Evolutionary conservation across 768 basidiomycete genomes (phyloP).

Genomic region (Amanita pallidorosea): DNA sequence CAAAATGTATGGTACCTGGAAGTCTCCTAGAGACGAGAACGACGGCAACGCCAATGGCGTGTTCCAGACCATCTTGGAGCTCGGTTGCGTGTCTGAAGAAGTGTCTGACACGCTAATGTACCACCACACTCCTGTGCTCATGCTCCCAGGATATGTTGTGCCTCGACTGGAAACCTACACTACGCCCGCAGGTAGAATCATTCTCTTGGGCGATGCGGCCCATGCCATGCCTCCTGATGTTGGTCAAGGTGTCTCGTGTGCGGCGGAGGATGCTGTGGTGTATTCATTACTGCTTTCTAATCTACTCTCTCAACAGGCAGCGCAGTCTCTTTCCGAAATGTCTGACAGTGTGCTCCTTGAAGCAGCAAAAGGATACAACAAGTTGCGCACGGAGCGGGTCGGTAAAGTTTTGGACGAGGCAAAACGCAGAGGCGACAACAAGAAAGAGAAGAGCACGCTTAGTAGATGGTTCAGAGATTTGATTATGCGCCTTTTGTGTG

Average conservation of each 20-base stretch:
- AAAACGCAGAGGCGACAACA: slow-evolving; percentile 18
- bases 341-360: background rate
- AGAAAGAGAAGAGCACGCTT: slow-evolving; percentile 19
- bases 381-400: slow-evolving; percentile 22
- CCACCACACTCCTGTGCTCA: slow-evolving; percentile 14
- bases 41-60: slow-evolving; percentile 15
- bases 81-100: slow-evolving; percentile 16
- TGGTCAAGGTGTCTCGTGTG: slow-evolving; percentile 30
- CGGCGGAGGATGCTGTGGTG: slow-evolving; percentile 27
- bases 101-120: background rate
- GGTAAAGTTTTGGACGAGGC: slow-evolving; percentile 21
- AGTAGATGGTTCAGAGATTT: slow-evolving; percentile 23
- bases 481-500: slow-evolving; percentile 22
- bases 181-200: slow-evolving; percentile 18
- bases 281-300: slow-evolving; percentile 25
- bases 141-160: slow-evolving; percentile 26
- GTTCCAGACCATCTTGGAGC: slow-evolving; percentile 17
- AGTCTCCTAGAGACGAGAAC: slow-evolving; percentile 16
- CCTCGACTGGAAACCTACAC: slow-evolving; percentile 24
- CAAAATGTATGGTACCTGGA: slow-evolving; percentile 21
- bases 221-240: slow-evolving; percentile 33
- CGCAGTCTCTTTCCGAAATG: background rate
- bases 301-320: slow-evolving; percentile 8
- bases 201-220: slow-evolving; percentile 32
- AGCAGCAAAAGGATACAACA: slow-evolving; percentile 11